Conservation (phyloP, 208 protist species). For the Acanthamoeba lenticulata region DNA sequence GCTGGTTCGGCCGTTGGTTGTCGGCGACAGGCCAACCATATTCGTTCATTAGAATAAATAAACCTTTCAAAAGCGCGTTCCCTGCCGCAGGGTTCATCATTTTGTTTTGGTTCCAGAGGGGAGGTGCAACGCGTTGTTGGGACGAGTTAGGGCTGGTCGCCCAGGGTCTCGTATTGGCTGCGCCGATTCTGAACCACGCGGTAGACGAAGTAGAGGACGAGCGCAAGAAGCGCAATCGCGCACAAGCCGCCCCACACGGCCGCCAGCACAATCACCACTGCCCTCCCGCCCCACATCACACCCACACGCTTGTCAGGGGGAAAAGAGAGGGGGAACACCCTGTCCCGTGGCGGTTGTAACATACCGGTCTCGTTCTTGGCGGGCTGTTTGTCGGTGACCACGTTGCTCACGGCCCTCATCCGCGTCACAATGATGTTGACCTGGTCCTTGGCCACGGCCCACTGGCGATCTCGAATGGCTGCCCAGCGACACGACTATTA, state of each 20-base stretch:
- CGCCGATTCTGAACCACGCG: too few species aligned
- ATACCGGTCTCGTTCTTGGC: not conserved
- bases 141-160: too few species aligned
- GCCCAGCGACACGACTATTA: not conserved
- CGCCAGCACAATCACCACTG: not conserved
- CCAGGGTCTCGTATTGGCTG: too few species aligned
- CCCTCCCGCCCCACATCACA: not conserved
- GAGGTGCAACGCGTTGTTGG: too few species aligned
- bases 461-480: not conserved
- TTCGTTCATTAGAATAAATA: too few species aligned
- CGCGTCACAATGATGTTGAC: not conserved
- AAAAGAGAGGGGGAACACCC: not conserved
- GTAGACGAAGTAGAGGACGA: too few species aligned
- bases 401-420: not conserved
- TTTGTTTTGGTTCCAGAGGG: too few species aligned
- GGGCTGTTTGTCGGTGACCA: not conserved
- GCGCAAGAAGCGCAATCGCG: too few species aligned
- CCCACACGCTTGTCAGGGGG: not conserved
- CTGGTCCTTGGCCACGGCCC: not conserved
- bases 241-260: not conserved
- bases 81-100: too few species aligned
- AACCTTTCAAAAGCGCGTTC: too few species aligned
- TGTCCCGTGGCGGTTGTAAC: not conserved
- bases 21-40: too few species aligned
- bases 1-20: too few species aligned